A percentile compares a stretch with the other conserved stretches of the same genome.
Conservation (phyloP, 345 rosid species). For the Angophora floribunda region DNA sequence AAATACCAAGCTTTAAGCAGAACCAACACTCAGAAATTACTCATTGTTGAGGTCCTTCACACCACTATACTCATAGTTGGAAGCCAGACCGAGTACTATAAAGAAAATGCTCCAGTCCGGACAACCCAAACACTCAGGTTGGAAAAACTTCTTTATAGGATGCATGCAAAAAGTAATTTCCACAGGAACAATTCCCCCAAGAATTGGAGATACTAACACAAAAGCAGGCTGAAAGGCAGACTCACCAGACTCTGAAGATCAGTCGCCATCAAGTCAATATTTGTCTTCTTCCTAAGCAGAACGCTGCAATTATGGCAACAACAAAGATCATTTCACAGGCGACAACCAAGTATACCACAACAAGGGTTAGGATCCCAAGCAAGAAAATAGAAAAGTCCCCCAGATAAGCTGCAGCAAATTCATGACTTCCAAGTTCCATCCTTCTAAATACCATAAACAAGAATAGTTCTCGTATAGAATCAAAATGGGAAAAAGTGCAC, state of each 20-base stretch:
- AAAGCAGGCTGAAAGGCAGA: not conserved
- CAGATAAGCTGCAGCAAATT: not conserved
- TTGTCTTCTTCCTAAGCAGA: conserved; percentile 55
- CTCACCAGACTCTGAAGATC: conserved; percentile 68
- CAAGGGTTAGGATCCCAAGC: not conserved
- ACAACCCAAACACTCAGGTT: not conserved
- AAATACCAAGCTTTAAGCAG: not conserved
- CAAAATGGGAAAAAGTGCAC: not conserved
- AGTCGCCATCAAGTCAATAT: conserved; percentile 50
- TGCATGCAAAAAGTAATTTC: not conserved
- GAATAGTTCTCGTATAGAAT: not conserved
- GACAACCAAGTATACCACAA: not conserved
- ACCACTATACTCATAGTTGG: not conserved
- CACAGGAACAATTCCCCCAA: not conserved
- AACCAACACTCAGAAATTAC: not conserved
- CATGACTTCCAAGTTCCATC: not conserved
- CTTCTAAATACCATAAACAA: not conserved
- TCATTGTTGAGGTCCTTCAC: not conserved
- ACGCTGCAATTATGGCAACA: conserved; percentile 38
- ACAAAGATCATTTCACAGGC: not conserved
- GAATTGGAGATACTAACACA: not conserved
- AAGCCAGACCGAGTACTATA: not conserved
- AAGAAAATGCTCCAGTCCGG: not conserved
- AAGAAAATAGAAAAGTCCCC: not conserved
- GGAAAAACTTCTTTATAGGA: not conserved